Percentiles rank a stretch among this genome's conserved stretches.
phyloP scores from a whole-genome alignment of 345 rosid species.

The Pelargonium nanum region DNA sequence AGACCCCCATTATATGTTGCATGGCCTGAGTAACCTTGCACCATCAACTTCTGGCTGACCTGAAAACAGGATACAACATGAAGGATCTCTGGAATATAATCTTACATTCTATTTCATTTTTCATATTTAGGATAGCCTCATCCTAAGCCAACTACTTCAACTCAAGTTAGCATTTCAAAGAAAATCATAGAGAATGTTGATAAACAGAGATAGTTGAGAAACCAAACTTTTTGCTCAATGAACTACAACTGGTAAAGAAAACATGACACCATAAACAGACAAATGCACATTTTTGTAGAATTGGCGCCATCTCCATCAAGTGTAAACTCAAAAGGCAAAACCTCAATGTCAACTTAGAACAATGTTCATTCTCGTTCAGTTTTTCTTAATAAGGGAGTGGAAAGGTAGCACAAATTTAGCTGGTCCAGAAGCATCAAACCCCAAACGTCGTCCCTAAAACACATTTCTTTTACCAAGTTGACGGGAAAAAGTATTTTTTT shows the following conservation, averaged over 20 bases:
- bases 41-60: conserved; percentile 98
- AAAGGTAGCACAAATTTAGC: not conserved
- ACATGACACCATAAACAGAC: not conserved
- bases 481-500: not conserved
- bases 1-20: conserved; percentile 78
- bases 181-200: not conserved
- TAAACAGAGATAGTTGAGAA: too few relatives aligned
- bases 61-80: conserved; percentile 19
- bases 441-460: not conserved
- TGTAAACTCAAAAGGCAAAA: too few relatives aligned
- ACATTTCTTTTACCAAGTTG: not conserved
- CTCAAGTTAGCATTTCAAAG: not conserved
- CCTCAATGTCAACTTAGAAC: too few relatives aligned
- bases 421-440: not conserved
- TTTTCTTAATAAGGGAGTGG: not conserved
- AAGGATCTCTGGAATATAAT: conserved; percentile 1
- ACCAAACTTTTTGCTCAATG: too few relatives aligned
- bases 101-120: not conserved
- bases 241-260: too few relatives aligned
- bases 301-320: too few relatives aligned
- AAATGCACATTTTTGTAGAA: not conserved
- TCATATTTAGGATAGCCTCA: not conserved
- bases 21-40: conserved; percentile 94
- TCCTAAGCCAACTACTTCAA: not conserved
- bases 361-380: not conserved